These are phyloP conservation scores for Endotrypanum monterogeii DNA, from an alignment of 208 protist genomes.

Conservation along the genomic window DNA sequence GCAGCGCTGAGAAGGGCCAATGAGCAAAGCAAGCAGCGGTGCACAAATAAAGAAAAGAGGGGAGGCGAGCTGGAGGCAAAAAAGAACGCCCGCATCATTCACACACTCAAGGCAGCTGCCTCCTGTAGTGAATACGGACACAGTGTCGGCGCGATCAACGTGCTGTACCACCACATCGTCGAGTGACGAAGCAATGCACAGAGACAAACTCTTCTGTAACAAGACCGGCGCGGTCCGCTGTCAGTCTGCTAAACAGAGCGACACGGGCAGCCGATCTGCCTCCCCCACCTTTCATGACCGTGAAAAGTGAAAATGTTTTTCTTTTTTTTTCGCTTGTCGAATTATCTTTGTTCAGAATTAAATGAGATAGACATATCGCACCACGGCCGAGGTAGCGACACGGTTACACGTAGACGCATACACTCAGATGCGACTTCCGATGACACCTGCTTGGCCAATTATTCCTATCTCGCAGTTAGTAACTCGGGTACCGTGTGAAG, in stretches of 20 bases:
- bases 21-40: no score
- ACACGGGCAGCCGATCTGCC: no score
- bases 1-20: not conserved
- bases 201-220: not conserved
- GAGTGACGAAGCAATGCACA: not conserved
- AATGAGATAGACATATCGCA: not conserved
- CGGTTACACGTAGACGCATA: not conserved
- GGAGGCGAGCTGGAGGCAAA: not conserved
- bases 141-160: not conserved
- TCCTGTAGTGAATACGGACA: not conserved
- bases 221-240: not conserved
- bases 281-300: no score
- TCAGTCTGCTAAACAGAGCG: no score
- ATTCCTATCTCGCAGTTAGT: not conserved
- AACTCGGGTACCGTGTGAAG: not conserved
- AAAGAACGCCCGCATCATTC: not conserved
- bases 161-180: not conserved
- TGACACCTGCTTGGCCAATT: no score
- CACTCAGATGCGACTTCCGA: not conserved
- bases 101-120: no score
- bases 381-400: not conserved
- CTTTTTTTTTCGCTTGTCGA: not conserved
- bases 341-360: slow-evolving; percentile 6
- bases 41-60: not conserved
- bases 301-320: no score